Evolutionary conservation across 176 grass and related monocot species (phyloP).

Genomic region (Bolboschoenus planiculmis): DNA sequence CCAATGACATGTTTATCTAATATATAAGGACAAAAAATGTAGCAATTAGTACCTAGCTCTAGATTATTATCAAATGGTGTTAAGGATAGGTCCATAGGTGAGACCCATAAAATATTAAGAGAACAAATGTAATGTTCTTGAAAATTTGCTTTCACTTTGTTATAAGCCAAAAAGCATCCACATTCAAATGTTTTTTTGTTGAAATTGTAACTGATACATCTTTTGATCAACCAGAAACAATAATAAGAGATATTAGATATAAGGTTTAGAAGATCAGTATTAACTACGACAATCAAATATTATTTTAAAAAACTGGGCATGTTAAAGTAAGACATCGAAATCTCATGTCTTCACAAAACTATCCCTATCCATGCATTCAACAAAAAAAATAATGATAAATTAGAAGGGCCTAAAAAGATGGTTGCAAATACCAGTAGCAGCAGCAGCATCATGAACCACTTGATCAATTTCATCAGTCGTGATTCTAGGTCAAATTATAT

Average conservation of each 20-base stretch:
- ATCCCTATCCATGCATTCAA: not conserved
- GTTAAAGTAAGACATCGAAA: not conserved
- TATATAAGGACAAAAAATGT: too few relatives aligned
- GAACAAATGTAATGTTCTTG: not conserved
- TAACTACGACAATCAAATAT: not conserved
- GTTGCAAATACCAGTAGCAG: slow-evolving; percentile 55
- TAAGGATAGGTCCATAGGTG: too few relatives aligned
- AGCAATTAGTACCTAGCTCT: too few relatives aligned
- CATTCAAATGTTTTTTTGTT: not conserved
- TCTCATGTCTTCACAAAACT: not conserved
- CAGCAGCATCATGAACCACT: slow-evolving; percentile 88
- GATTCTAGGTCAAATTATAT: slow-evolving; percentile 79
- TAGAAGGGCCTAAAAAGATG: not conserved
- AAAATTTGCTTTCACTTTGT: not conserved
- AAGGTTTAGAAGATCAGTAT: not conserved
- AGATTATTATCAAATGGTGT: too few relatives aligned
- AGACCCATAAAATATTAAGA: not conserved
- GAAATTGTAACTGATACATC: not conserved
- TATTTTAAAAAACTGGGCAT: too few relatives aligned
- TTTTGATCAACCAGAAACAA: not conserved
- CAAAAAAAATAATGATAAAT: not conserved
- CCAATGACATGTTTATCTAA: too few relatives aligned
- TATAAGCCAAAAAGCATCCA: not conserved
- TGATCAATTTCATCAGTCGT: slow-evolving; percentile 98
- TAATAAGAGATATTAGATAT: not conserved